These are phyloP conservation scores for Yamadazyma kanchanaburiensis DNA, from an alignment of 1,139 yeast species.

Conservation along the genomic window DNA sequence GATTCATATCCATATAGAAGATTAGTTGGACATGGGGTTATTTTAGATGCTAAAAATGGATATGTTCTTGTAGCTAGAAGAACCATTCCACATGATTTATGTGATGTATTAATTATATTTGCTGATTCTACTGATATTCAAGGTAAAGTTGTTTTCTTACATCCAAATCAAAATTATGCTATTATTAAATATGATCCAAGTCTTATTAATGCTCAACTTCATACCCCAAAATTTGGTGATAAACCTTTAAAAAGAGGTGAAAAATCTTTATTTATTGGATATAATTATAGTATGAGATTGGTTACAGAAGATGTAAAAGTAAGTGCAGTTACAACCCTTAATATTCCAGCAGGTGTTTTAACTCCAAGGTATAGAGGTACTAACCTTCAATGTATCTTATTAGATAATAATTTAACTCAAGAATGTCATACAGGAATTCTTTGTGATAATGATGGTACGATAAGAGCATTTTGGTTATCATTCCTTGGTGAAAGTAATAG, in stretches of 20 bases:
- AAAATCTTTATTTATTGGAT: constrained; percentile 72
- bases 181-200: constrained; percentile 79
- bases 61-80: constrained; percentile 76
- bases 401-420: constrained; percentile 69
- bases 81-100: constrained; percentile 79
- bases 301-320: constrained; percentile 76
- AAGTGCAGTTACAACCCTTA: constrained; percentile 71
- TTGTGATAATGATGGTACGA: constrained; percentile 74
- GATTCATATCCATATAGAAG: constrained; percentile 70
- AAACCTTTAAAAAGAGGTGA: constrained; percentile 72
- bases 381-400: constrained; percentile 71
- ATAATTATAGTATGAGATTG: constrained; percentile 65
- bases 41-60: constrained; percentile 77
- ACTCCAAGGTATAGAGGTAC: constrained; percentile 86
- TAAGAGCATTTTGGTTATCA: constrained; percentile 82
- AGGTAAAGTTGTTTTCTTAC: constrained; percentile 77
- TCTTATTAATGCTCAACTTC: constrained; percentile 40
- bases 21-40: constrained; percentile 70
- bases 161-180: constrained; percentile 86
- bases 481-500: constrained; percentile 64
- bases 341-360: constrained; percentile 64
- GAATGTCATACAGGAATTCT: constrained; percentile 81
- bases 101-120: constrained; percentile 74
- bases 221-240: constrained; percentile 60
- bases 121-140: constrained; percentile 86